Base-by-base conservation (phyloP, 768 basidiomycete species). In the Suillus plorans region DNA sequence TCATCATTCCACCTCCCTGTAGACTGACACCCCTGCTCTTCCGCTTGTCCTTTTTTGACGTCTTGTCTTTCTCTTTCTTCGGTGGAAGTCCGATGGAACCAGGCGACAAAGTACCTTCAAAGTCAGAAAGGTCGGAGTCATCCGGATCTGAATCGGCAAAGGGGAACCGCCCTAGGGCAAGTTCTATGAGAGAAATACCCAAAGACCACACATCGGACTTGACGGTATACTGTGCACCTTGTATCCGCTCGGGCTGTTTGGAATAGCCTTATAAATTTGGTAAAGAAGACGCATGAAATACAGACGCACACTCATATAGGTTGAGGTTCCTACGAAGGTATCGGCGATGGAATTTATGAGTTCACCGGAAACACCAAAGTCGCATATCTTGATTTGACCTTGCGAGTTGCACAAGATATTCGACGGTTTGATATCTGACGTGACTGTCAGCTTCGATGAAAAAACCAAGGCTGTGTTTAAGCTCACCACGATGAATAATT, bases 141-240 rank as follows among this genome's bases (percentile, higher is more conserved):
- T 90, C 89, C 16, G 87, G 86, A 45, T 82, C 80, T 3, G 89
- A 89, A 72, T 94, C 91, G 52, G 94, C 89, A 80, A 99, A 99
- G 28, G 97, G 97, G 84, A 99, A 99, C 44, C 95, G 91, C 18
- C 97, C 97, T 39, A 97, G 86, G 0, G 95, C 97, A 49, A 99
- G 88, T 79, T 99, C 97, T 75, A 99, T 96, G 57, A 99, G 83
- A 9, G 95, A 93, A 73, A 99, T 95, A 37, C 97, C 97, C 52
- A 99, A 86, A 0, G 97, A 98, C 97, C 97, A 99, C 5, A 99
- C 97, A 71, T 99, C 97, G 4, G 96, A 98, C 78, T 99, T 99
- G 77, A 99, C 97, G 36, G 95, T 95, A 77, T 99, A 99, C 73
- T 94, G 93, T 1, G 95, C 95, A 59, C 97, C 97, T 79, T 99